Base-by-base conservation (phyloP, 176 grass and related monocot genomes). In the Oryza glumipatula region DNA sequence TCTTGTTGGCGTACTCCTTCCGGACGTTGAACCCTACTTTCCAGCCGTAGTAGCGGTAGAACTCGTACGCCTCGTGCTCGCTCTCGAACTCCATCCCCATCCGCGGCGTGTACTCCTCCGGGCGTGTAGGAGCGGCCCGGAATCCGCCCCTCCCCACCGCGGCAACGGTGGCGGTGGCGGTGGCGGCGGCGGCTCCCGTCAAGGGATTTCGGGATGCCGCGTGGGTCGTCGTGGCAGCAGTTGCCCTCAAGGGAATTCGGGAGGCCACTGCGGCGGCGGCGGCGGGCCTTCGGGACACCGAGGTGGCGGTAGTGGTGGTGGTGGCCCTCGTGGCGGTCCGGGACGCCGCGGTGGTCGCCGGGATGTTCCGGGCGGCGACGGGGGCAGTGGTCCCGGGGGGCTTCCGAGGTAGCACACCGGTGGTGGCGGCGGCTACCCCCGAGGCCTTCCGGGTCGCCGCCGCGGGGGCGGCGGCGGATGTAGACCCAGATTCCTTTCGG, bases 11-110 rank as follows among this genome's bases (percentile, higher is more conserved):
- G 24, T 92, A 94, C n/a, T 85, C 84, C 72, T 82, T 86, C 16
- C 87, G 80, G 12, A 94, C 73, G 23, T 86, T 87, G 49, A 94
- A 94, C 19, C 92, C 89, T 67, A 84, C 54, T 28, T 82, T 92
- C 87, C 87, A 87, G 46, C 76, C 89, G 67, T 94, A 94, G 76
- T 76, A 76, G 73, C 83, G 76, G 68, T 94, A 94, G 30, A 88
- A 92, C 32, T 88, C 88, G 64, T 94, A 92, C 1, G 89, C 87
- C 39, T 92, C 77, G 23, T 87, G 70, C 79, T 94, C 89, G 46
- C 84, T 82, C 11, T 88, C 92, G 47, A 94, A 92, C 30, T 88
- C 87, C 22, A 80, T 79, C 35, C 90, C 82, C 47, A 89, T 76
- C 78, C 69, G 84, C 24, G 87, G 87, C 74, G 82, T 88, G 64